A percentile compares a stretch with the other conserved stretches of the same genome.
Conservation (phyloP, 192 early-diverging fungal species). For the Coemansia sp. region DNA sequence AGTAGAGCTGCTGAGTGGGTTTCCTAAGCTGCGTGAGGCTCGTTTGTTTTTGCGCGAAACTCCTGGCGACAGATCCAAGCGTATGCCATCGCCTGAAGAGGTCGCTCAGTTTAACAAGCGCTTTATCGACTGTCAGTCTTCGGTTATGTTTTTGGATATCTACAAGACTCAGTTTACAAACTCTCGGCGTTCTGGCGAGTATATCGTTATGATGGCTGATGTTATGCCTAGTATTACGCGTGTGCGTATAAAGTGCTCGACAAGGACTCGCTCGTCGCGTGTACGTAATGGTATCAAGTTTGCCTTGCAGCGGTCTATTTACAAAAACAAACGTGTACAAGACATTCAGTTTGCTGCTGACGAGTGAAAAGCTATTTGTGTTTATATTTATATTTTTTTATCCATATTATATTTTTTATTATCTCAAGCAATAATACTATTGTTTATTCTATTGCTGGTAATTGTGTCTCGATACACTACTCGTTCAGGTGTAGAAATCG, state of each 20-base stretch:
- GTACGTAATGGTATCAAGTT: constrained; percentile 6
- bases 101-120: constrained; percentile 11
- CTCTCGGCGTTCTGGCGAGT: constrained; percentile 18
- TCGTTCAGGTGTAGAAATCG: constrained; percentile 9
- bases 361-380: neutral
- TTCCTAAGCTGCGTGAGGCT: constrained; percentile 6
- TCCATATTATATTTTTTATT: neutral
- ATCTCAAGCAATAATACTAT: neutral
- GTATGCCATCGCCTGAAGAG: neutral
- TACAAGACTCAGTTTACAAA: neutral
- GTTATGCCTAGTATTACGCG: constrained; percentile 16
- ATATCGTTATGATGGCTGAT: constrained; percentile 20
- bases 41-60: neutral
- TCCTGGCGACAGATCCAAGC: constrained; percentile 1
- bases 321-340: constrained; percentile 7
- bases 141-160: constrained; percentile 14
- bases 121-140: constrained; percentile 6
- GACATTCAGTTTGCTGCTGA: constrained; percentile 1
- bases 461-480: constrained; percentile 4
- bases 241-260: constrained; percentile 2
- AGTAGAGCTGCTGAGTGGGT: constrained; percentile 5
- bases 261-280: neutral
- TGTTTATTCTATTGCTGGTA: neutral
- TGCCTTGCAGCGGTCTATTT: constrained; percentile 12
- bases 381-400: neutral